A percentile compares a stretch with the other conserved stretches of the same genome.
phyloP scores from a whole-genome alignment of 164 flowering plant species.

The Aristolochia fimbriata region DNA sequence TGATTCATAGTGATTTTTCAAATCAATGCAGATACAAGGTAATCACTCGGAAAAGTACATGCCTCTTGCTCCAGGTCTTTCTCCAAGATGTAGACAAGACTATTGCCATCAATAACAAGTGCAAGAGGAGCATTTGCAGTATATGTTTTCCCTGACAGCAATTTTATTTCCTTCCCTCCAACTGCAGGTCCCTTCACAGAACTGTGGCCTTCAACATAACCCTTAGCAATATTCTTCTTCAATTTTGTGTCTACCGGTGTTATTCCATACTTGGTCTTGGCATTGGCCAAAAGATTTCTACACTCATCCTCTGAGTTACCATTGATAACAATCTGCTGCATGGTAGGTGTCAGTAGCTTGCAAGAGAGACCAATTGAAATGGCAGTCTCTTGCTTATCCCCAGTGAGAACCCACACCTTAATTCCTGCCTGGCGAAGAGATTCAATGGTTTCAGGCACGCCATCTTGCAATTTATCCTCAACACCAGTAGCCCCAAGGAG shows the following conservation, averaged over 20 bases:
- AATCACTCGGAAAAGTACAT: conserved; percentile 11
- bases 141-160: conserved; percentile 20
- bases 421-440: conserved; percentile 90
- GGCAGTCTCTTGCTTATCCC: conserved; percentile 96
- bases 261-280: conserved; percentile 48
- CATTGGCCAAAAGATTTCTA: conserved; percentile 54
- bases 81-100: conserved; percentile 83
- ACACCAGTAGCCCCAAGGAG: conserved; percentile 85
- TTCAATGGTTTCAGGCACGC: conserved; percentile 93
- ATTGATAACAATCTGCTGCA: conserved; percentile 77
- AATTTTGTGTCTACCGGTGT: conserved; percentile 26
- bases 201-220: conserved; percentile 30
- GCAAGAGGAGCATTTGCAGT: conserved; percentile 35
- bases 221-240: conserved; percentile 24
- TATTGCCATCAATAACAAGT: conserved; percentile 86
- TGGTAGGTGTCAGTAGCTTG: conserved; percentile 61
- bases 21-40: too few species aligned
- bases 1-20: too few species aligned
- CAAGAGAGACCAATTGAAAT: conserved; percentile 90
- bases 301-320: conserved; percentile 74
- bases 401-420: conserved; percentile 93
- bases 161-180: conserved; percentile 10
- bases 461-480: conserved; percentile 86
- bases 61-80: conserved; percentile 79
- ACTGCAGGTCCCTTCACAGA: conserved; percentile 11